A percentile compares a stretch with the other conserved stretches of the same genome.
These are phyloP conservation scores for Pigoraptor vietnamica DNA, from an alignment of 78 protist genomes.

Conservation along the genomic window DNA sequence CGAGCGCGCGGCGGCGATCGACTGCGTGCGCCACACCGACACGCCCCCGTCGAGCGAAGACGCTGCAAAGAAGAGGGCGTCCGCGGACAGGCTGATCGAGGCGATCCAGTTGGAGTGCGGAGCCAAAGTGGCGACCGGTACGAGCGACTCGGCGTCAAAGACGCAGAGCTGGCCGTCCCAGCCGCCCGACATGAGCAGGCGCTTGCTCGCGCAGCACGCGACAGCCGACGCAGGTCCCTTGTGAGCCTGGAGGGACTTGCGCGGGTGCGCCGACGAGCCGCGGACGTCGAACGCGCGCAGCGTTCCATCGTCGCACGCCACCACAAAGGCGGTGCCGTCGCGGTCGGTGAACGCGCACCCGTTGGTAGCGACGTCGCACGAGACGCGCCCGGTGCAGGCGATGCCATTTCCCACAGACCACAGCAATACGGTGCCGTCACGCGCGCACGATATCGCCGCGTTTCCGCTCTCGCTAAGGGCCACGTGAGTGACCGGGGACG, in stretches of 20 bases:
- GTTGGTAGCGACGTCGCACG: background rate
- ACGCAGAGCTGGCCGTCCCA: background rate
- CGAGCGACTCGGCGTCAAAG: background rate
- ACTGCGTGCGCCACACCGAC: background rate
- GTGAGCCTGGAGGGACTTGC: background rate
- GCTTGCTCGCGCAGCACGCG: background rate
- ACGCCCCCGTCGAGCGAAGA: background rate
- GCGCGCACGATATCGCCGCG: background rate
- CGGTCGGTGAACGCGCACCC: background rate
- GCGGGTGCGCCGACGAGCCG: background rate
- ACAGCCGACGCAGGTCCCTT: background rate
- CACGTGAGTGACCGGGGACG: background rate
- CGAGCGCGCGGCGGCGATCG: background rate
- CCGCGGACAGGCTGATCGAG: background rate
- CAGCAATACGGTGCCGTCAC: background rate
- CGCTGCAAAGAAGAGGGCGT: background rate
- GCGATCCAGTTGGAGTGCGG: background rate
- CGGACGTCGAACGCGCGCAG: background rate
- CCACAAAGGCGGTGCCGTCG: background rate
- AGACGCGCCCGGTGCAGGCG: background rate
- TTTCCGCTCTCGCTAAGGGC: background rate
- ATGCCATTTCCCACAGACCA: background rate
- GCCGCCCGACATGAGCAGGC: background rate
- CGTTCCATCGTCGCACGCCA: background rate
- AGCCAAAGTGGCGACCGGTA: background rate